Conservation (phyloP, 208 protist species). For the Leishmania gerbilli region DNA sequence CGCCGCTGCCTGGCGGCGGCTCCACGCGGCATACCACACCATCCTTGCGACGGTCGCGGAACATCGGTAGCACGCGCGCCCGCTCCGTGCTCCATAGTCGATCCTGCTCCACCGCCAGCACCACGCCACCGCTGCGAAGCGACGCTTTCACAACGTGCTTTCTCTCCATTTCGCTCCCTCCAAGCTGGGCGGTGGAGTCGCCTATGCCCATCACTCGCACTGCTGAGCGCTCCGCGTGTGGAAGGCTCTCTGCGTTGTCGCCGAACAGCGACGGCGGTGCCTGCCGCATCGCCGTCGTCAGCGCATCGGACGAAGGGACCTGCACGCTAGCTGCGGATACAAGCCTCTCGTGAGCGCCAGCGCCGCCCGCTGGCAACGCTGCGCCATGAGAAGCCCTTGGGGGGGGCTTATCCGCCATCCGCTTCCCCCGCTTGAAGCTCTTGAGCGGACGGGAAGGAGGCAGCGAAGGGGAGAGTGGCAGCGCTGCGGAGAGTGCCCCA, state of each 20-base stretch:
- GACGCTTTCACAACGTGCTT: background rate
- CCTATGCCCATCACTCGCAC: background rate
- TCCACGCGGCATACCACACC: slow-evolving; percentile 22
- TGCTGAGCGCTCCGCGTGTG: slow-evolving; percentile 3
- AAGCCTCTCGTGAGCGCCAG: background rate
- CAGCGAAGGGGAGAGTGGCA: slow-evolving; percentile 2
- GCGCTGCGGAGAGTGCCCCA: background rate
- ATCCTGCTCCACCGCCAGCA: slow-evolving; percentile 34
- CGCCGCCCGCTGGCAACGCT: background rate
- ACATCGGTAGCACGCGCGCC: background rate
- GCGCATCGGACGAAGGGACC: slow-evolving; percentile 9
- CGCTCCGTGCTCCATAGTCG: slow-evolving; percentile 18
- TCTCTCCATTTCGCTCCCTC: slow-evolving; percentile 4
- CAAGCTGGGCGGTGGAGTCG: slow-evolving; percentile 3
- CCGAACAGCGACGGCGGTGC: background rate
- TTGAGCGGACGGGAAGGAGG: background rate
- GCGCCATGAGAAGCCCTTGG: background rate
- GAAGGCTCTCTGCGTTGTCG: background rate
- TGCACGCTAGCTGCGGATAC: background rate
- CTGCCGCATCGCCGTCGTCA: slow-evolving; percentile 30
- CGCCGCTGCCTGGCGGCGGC: background rate
- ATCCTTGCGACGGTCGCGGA: slow-evolving; percentile 16
- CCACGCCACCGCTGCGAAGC: background rate
- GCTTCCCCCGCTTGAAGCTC: background rate
- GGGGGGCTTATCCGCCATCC: background rate